Base-by-base conservation (phyloP, 495 filamentous ascomycete species). In the Penicillium bovifimosum region DNA sequence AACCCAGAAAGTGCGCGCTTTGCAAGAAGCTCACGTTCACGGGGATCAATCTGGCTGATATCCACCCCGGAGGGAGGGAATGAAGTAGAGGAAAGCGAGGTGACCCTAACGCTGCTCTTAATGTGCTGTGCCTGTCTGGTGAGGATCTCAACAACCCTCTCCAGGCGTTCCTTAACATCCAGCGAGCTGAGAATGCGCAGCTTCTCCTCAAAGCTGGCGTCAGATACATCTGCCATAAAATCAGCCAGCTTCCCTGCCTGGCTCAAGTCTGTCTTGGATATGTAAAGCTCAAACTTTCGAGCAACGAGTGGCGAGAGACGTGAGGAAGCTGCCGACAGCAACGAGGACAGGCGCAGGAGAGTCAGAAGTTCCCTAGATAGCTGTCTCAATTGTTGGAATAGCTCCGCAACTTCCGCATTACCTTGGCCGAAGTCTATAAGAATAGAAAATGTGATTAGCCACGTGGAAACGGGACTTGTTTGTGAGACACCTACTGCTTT, bases 231-330 rank as follows among this genome's bases (percentile, higher is more conserved):
- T 7, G 88, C 83, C 89, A 97, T 95, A 58, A 96, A 96, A 64
- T 99, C 95, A 7, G 93, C 93, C n/a, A 99, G 74, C 7, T 80
- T 75, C 6, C 92, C 93, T 5, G 93, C 91, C 50, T 96, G 87
- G 31, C 76, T 67, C 31, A 88, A 61, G 45, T 86, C 84, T 54
- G 91, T 91, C 65, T 80, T 83, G 1, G 79, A 77, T 43, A 98
- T 95, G 61, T 89, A 91, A 6, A 91, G 64, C 64, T 96, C 90
- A 11, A 97, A 80, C 40, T 90, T 83, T 18, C 90, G 80, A 0
- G 89, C 86, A 34, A 96, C 78, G n/a, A 92, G 73, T 1, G 91
- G 90, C 5, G 90, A 90, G 11, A 97, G 62, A 9, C 81, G 79
- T 29, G 80, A 76, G 11, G 77, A 74, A 32, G 71, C 71, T 17